Conservation (phyloP, 345 rosid genomes). For the Euphorbia lathyris region DNA sequence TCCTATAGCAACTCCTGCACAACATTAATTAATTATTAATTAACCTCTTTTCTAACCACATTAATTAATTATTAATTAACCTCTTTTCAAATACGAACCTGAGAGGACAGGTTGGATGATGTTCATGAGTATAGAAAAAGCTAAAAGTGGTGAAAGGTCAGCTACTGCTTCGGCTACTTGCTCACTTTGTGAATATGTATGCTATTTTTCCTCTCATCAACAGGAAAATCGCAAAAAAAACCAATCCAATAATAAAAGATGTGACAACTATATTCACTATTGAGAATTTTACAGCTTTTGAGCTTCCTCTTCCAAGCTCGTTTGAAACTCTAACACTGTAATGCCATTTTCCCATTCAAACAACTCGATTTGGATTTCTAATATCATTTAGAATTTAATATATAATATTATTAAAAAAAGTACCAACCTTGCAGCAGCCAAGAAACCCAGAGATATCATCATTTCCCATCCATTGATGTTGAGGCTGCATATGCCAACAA, state of each 20-base stretch:
- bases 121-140: conserved; percentile 69
- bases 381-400: too few species aligned
- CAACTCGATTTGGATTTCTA: too few species aligned
- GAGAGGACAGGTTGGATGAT: conserved; percentile 86
- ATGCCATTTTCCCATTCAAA: background rate
- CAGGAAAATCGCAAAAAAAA: conserved; percentile 43
- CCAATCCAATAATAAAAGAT: conserved; percentile 53
- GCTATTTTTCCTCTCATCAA: conserved; percentile 52
- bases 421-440: conserved; percentile 81
- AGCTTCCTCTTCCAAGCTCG: conserved; percentile 73
- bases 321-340: conserved; percentile 76
- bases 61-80: too few species aligned
- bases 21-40: too few species aligned
- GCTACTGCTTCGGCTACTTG: conserved; percentile 63
- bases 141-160: conserved; percentile 62
- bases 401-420: conserved; percentile 19
- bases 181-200: conserved; percentile 53
- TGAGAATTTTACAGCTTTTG: conserved; percentile 56
- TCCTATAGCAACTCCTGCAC: conserved; percentile 69
- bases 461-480: conserved; percentile 75
- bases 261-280: conserved; percentile 34
- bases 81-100: conserved; percentile 21
- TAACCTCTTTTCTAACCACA: too few species aligned
- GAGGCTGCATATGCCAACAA: conserved; percentile 34
- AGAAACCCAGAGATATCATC: conserved; percentile 84